Evolutionary conservation across 495 filamentous ascomycete genomes (phyloP), one percentile per base, ranked within the genome.

Genomic region (Penicillium simplicissimum): DNA sequence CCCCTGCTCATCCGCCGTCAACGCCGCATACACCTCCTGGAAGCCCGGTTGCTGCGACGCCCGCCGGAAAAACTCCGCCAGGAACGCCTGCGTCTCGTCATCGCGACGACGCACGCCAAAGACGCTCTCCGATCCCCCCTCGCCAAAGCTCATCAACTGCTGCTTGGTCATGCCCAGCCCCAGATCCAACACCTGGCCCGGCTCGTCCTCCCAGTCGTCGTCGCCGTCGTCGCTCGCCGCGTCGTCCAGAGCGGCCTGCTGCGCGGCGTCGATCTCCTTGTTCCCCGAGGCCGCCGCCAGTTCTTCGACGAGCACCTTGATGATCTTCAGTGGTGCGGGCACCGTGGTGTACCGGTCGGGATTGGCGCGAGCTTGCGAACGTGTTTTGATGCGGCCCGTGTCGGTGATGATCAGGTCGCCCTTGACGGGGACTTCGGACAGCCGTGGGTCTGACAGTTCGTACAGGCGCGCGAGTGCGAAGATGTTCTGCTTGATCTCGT

Each of bases 401-500:
- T 87, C 81, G 43, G 87, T 84, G 59, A 96, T 85, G 65, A 98
- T 90, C 8, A 97, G 82, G 71, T 98, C 95, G 42, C 95, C 95
- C 76, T 91, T 92, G 37, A 97, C 93, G 69, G 87, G 82, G 23
- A 92, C 94, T 63, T 90, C 84, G 4, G 82, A 74, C 14, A 98
- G 66, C 11, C 95, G 89, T 5, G 89, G 83, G 66, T 98, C 95
- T 65, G 95, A 87, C 4, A 98, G 82, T 57, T 86, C 87, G 72
- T 92, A 97, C 11, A 98, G 77, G 65, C 92, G 94, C 7, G 92
- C 91, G 15, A 98, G 81, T 11, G 95, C 95, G 62, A 96, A 92
- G 62, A 97, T 90, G 65, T 98, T 98, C 71, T 97, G 92, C 66
- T 93, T 82, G 67, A 97, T 98, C 72, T 96, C 93, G 66, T 97